These are phyloP conservation scores for Parietaria judaica DNA, from an alignment of 306 rosid species.

Conservation along the genomic window DNA sequence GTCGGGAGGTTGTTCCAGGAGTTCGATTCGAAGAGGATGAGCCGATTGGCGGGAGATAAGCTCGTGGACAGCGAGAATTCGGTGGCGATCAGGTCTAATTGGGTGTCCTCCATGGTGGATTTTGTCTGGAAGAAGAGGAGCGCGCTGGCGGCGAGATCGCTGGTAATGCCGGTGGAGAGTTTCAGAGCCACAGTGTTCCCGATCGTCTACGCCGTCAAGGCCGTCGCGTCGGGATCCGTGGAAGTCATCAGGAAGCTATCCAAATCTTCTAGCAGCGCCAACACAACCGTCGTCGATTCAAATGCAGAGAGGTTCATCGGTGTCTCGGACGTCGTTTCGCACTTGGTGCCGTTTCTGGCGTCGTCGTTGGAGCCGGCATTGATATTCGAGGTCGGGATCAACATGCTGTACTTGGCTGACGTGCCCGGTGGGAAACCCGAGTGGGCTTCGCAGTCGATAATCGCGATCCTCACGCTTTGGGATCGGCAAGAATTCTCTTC, in stretches of 20 bases:
- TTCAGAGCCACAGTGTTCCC: constrained; percentile 85
- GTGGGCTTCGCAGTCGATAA: constrained; percentile 94
- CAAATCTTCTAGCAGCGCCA: constrained; percentile 37
- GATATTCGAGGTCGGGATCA: constrained; percentile 90
- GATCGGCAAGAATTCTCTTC: constrained; percentile 93
- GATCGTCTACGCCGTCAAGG: constrained; percentile 78
- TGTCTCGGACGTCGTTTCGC: constrained; percentile 86
- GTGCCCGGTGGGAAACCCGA: constrained; percentile 98
- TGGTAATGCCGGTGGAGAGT: constrained; percentile 83
- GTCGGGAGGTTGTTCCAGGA: constrained; percentile 90
- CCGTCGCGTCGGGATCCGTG: constrained; percentile 76
- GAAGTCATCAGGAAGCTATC: constrained; percentile 79
- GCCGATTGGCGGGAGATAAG: constrained; percentile 86
- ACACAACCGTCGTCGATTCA: constrained; percentile 39
- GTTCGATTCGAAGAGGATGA: constrained; percentile 84
- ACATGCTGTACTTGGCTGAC: constrained; percentile 93
- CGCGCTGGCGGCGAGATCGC: constrained; percentile 81
- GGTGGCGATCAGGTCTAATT: constrained; percentile 81
- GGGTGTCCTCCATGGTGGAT: constrained; percentile 95
- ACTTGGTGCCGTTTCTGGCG: constrained; percentile 84
- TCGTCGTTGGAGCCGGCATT: constrained; percentile 92
- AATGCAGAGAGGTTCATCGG: constrained; percentile 80
- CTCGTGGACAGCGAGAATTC: constrained; percentile 92
- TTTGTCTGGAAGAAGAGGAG: constrained; percentile 92
- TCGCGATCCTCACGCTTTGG: constrained; percentile 92